phyloP scores from a whole-genome alignment of 345 rosid species.

The Acer saccharum region DNA sequence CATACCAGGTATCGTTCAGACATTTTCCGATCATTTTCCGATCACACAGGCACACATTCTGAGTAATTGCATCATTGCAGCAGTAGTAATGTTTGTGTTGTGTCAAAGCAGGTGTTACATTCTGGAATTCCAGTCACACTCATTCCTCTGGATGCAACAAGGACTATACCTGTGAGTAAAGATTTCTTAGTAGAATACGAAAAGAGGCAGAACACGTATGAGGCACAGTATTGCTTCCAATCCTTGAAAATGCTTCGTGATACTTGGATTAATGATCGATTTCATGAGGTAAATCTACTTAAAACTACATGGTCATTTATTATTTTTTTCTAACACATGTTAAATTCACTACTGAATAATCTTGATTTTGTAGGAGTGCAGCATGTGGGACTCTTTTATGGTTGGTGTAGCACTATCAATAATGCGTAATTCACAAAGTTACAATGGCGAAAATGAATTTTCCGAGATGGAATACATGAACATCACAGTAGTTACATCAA shows the following conservation, averaged over 20 bases:
- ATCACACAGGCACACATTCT: neutral
- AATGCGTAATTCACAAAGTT: constrained; percentile 46
- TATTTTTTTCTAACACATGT: neutral
- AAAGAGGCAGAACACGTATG: constrained; percentile 60
- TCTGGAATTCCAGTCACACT: constrained; percentile 84
- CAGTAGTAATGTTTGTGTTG: neutral
- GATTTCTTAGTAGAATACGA: constrained; percentile 65
- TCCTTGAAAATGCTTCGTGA: constrained; percentile 75
- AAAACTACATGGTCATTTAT: neutral
- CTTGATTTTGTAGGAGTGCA: constrained; percentile 53
- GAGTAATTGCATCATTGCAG: neutral
- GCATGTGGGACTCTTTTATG: constrained; percentile 94
- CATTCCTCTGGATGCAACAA: constrained; percentile 91
- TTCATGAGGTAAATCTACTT: constrained; percentile 47
- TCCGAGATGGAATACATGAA: constrained; percentile 90
- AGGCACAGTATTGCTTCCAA: constrained; percentile 76
- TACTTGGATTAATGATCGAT: constrained; percentile 60
- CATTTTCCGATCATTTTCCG: neutral
- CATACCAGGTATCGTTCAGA: constrained; percentile 18
- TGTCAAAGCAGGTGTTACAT: constrained; percentile 63
- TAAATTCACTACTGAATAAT: no score
- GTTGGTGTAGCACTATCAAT: constrained; percentile 79
- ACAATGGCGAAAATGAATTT: constrained; percentile 65
- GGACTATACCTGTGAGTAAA: constrained; percentile 63
- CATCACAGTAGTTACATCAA: constrained; percentile 85